These are phyloP conservation scores for Albifimbria verrucaria DNA, from an alignment of 2,329 filamentous ascomycete species.

Conservation along the genomic window DNA sequence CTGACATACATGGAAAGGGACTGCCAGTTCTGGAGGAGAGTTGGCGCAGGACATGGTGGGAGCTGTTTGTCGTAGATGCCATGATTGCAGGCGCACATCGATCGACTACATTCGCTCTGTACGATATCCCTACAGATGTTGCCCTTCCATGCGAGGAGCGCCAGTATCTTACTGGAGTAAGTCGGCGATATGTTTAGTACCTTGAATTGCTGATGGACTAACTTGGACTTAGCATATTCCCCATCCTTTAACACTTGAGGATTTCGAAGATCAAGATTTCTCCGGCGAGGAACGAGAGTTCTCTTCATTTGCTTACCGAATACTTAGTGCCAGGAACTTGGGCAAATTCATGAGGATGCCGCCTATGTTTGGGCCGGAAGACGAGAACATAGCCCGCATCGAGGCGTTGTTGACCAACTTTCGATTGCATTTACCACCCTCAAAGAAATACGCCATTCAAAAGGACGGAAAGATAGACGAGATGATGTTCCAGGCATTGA, in stretches of 20 bases:
- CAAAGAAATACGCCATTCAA: constrained; percentile 67
- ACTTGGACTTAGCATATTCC: constrained; percentile 47
- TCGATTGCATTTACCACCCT: constrained; percentile 72
- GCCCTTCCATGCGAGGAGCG: constrained; percentile 78
- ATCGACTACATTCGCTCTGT: constrained; percentile 67
- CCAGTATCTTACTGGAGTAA: constrained; percentile 61
- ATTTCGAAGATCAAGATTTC: constrained; percentile 77
- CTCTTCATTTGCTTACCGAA: constrained; percentile 81
- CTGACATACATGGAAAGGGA: constrained; percentile 58
- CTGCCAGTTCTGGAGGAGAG: constrained; percentile 74
- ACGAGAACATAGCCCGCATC: constrained; percentile 49
- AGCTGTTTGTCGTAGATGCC: constrained; percentile 73
- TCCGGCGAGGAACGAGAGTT: constrained; percentile 66
- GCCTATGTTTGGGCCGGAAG: constrained; percentile 48
- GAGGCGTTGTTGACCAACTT: constrained; percentile 64
- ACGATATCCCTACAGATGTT: constrained; percentile 64
- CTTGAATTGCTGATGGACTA: neutral
- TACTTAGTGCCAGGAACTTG: constrained; percentile 76
- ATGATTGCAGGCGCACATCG: constrained; percentile 80
- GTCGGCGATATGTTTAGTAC: constrained; percentile 17
- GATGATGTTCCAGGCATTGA: constrained; percentile 87
- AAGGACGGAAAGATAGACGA: constrained; percentile 74
- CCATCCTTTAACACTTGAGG: constrained; percentile 60
- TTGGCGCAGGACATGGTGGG: constrained; percentile 91
- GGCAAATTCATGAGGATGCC: constrained; percentile 67